Evolutionary conservation across 2,329 filamentous ascomycete species (phyloP), one percentile per base, ranked within the genome.

Genomic region (Aspergillus nomiae): DNA sequence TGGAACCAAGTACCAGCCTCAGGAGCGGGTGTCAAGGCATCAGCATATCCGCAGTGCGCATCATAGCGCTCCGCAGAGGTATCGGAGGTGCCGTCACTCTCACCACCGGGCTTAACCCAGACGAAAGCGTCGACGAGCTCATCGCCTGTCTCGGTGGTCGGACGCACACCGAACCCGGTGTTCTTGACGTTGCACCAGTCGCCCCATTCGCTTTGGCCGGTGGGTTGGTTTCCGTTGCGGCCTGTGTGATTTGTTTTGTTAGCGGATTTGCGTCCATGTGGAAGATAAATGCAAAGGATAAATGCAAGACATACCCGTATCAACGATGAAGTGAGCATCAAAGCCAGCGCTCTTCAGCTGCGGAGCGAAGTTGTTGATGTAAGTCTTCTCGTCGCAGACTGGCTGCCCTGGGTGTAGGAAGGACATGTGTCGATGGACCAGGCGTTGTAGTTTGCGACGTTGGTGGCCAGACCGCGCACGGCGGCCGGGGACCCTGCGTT

Each of bases 1-100:
- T 84, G 76, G 76, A 90, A 90, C 89, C 89, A 92, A 10, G 82
- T 78, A 34, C 90, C 89, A 11, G 90, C 89, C 76, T 92, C 87
- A 34, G 89, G 89, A 1, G 89, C 88, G 2, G 89, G 89, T 75
- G 86, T 74, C 46, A 90, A 78, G 1, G 88, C 77, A 68, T 85
- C 83, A 1, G 76, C 65, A 10, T 80, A 76, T 32, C 86, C 86
- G 65, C 87, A 89, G 75, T 85, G 78, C 56, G 76, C 75, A 71
- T 87, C 85, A 72, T 85, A 88, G 58, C 84, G 83, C 24, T 76
- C 66, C 11, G 86, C 81, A 38, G 69, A 76, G 45, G 77, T 80
- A 70, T 86, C 76, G 41, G 80, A 83, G 43, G 82, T 84, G 61
- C 82, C 83, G 62, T 85, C 83, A 60, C 78, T 80, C 73, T 85